A percentile compares a stretch with the other conserved stretches of the same genome.
phyloP scores from a whole-genome alignment of 495 filamentous ascomycete genomes.

The Podospora sp. region DNA sequence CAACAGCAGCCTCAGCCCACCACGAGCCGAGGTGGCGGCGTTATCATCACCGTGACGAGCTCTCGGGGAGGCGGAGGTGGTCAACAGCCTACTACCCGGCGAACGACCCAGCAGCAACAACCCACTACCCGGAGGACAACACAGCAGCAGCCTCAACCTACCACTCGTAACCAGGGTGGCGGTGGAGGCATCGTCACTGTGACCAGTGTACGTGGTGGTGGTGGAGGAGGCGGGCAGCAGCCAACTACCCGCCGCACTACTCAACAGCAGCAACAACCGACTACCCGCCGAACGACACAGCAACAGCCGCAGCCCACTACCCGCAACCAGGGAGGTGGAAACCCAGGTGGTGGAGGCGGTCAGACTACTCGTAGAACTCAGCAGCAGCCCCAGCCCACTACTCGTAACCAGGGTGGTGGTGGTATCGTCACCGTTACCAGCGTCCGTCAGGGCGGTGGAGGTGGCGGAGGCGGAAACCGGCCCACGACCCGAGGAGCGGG shows the following conservation, averaged over 20 bases:
- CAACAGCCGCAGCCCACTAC: not conserved
- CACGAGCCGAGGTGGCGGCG: conserved; percentile 2
- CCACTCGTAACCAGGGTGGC: conserved; percentile 14
- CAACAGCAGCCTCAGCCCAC: conserved; percentile 10
- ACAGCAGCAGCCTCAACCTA: not conserved
- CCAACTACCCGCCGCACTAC: conserved; percentile 3
- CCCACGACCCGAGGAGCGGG: not conserved
- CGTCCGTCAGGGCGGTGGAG: not conserved
- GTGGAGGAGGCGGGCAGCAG: conserved; percentile 6
- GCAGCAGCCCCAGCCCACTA: not conserved
- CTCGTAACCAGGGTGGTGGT: not conserved
- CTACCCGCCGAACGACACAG: not conserved
- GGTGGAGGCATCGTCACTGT: conserved; percentile 6
- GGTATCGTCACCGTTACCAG: too few species aligned
- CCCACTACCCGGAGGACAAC: not conserved
- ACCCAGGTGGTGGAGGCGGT: not conserved
- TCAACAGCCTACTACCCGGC: not conserved
- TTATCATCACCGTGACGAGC: not conserved
- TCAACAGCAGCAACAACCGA: not conserved
- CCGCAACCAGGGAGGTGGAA: conserved; percentile 3
- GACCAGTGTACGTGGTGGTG: conserved; percentile 4
- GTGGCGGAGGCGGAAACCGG: conserved; percentile 6
- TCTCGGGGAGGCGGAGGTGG: conserved; percentile 12
- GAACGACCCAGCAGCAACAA: not conserved
- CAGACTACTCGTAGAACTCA: not conserved